These are phyloP conservation scores for Cyberlindnera japonica DNA, from an alignment of 805 yeast genomes.

Conservation along the genomic window DNA sequence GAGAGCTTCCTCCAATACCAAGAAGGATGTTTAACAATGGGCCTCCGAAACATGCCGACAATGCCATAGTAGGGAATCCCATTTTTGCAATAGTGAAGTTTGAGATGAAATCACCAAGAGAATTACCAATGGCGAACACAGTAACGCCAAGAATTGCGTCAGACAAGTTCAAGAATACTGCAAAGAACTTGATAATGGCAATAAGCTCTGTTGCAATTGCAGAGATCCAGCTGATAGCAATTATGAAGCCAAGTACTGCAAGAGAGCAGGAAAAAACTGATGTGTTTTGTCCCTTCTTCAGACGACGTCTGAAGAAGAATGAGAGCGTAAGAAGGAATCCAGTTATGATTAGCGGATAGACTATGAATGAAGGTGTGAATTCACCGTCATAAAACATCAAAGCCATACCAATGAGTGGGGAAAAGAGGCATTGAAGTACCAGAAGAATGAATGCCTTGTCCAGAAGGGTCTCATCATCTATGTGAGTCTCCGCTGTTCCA, in stretches of 20 bases:
- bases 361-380: slow-evolving; percentile 1
- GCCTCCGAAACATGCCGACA: slow-evolving; percentile 94
- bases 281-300: background rate
- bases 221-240: slow-evolving; percentile 73
- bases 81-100: slow-evolving; percentile 76
- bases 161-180: slow-evolving; percentile 56
- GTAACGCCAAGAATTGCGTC: slow-evolving; percentile 87
- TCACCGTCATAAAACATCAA: slow-evolving; percentile 17
- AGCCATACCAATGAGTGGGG: slow-evolving; percentile 26
- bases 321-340: slow-evolving; percentile 2
- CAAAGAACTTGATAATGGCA: slow-evolving; percentile 56
- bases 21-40: slow-evolving; percentile 75
- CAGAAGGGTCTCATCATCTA: slow-evolving; percentile 22
- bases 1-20: slow-evolving; percentile 75
- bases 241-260: slow-evolving; percentile 57
- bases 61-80: slow-evolving; percentile 90
- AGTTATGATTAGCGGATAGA: slow-evolving; percentile 9
- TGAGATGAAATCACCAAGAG: slow-evolving; percentile 85
- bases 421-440: slow-evolving; percentile 29
- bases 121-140: slow-evolving; percentile 89
- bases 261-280: slow-evolving; percentile 1
- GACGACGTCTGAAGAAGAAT: background rate
- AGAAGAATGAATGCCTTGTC: slow-evolving; percentile 24
- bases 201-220: slow-evolving; percentile 46
- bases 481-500: slow-evolving; percentile 25